Base-by-base conservation (phyloP, 306 rosid genomes). In the Corylus avellana region DNA sequence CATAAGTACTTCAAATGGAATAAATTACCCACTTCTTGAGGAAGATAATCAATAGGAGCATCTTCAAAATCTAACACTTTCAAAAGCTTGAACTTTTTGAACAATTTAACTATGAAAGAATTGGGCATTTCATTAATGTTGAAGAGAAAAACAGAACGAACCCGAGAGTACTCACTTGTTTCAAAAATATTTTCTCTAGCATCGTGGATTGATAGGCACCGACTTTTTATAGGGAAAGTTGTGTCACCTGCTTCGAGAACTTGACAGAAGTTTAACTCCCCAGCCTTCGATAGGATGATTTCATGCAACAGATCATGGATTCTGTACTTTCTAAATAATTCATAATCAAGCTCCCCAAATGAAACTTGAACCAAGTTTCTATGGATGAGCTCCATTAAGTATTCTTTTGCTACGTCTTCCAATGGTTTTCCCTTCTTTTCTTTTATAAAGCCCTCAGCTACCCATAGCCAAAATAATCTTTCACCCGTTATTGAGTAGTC, bases 371-470 rank as follows among this genome's bases (percentile, higher is more conserved):
- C 48, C 47, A 64, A 64, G 22, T 64, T 64, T 39, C 70, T 35
- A 2, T 35, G 70, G 47, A 64, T 7, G 2, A 73, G 83, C 46
- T 79, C 83, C 7, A 0, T 25, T 11, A 80, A 80, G 70, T 64
- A 73, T 7, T 74, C 69, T 7, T 27, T 39, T 0, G 59, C 70
- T 2, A 20, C 10, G 32, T 79, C 68, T 49, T 63, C 74, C 2
- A 73, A 22, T 12, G 20, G 2, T 27, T 9, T 32, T 1, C 75
- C 8, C 12, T 50, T 58, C 3, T 9, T 16, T 20, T 7, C 17
- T 7, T 59, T 55, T 8, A 79, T 66, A 73, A 73, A 73, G 3
- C 75, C 78, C 50, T 79, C 78, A 0, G 58, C 74, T 22, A 73
- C 37, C 78, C 83, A 79, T 9, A 79, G 14, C 11, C 20, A 29